phyloP scores from a whole-genome alignment of 2,329 filamentous ascomycete species.

The Sporothrix variecibatus region DNA sequence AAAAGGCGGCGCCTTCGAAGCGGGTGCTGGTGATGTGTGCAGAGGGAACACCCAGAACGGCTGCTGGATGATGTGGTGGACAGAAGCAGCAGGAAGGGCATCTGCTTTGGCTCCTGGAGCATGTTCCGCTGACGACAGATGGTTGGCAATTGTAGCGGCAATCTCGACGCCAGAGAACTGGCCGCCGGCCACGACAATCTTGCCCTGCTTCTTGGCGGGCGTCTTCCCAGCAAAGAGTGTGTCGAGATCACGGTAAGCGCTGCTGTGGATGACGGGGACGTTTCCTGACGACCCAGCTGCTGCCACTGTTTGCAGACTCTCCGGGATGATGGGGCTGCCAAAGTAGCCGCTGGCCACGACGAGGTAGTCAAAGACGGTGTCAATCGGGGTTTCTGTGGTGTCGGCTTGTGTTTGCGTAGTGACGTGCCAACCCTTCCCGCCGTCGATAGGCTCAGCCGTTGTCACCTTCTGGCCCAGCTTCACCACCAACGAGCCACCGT shows the following conservation, averaged over 20 bases:
- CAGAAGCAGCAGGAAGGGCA: conserved; percentile 50
- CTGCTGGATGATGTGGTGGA: conserved; percentile 69
- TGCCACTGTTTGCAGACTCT: conserved; percentile 40
- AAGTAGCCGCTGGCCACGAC: conserved; percentile 78
- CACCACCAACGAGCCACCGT: conserved; percentile 42
- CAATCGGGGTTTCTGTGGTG: conserved; percentile 36
- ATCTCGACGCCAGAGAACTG: conserved; percentile 83
- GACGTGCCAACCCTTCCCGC: conserved; percentile 45
- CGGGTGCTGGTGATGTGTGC: conserved; percentile 51
- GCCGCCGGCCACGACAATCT: conserved; percentile 73
- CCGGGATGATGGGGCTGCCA: conserved; percentile 58
- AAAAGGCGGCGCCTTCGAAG: conserved; percentile 58
- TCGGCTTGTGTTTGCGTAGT: conserved; percentile 1
- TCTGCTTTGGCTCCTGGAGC: conserved; percentile 48
- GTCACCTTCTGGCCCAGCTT: conserved; percentile 53
- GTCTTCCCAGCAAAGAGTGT: conserved; percentile 43
- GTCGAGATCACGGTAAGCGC: conserved; percentile 60
- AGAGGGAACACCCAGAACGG: conserved; percentile 73
- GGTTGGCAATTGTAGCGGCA: conserved; percentile 68
- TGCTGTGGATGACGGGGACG: conserved; percentile 67
- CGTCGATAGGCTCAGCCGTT: conserved; percentile 39
- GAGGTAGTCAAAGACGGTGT: conserved; percentile 67
- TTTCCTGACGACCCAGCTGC: conserved; percentile 44
- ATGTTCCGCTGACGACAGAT: conserved; percentile 65
- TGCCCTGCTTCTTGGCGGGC: conserved; percentile 46